Evolutionary conservation across 768 basidiomycete genomes (phyloP).

Genomic region (Pilatotrama ljubarskyi): DNA sequence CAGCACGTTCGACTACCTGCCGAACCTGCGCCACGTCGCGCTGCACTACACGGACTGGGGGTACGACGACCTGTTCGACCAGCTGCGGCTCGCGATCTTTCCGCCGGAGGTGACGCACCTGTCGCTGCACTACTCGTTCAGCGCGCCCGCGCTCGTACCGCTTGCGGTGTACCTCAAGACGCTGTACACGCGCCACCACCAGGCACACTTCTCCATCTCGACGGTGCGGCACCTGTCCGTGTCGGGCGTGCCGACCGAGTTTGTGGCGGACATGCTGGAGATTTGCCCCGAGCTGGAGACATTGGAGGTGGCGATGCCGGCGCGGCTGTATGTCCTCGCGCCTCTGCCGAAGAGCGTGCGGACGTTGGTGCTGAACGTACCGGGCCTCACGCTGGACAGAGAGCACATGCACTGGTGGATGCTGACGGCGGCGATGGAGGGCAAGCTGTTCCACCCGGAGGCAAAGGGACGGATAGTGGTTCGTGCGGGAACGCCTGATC

Average conservation of each 20-base stretch:
- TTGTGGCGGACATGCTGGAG: conserved; percentile 20
- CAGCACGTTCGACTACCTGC: conserved; percentile 27
- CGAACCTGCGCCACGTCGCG: conserved; percentile 34
- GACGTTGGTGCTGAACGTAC: conserved; percentile 15
- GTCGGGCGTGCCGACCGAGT: conserved; percentile 14
- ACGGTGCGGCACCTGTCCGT: conserved; percentile 27
- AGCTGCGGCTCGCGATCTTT: conserved; percentile 31
- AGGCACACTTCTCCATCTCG: conserved; percentile 38
- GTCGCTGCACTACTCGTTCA: conserved; percentile 36
- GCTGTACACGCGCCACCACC: conserved; percentile 13
- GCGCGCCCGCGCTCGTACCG: conserved; percentile 21
- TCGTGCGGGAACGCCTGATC: conserved; percentile 18
- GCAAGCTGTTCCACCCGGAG: conserved; percentile 8
- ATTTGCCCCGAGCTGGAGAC: conserved; percentile 19
- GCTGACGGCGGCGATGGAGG: conserved; percentile 13
- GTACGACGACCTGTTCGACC: conserved; percentile 38
- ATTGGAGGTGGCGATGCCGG: conserved; percentile 10
- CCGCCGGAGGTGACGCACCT: conserved; percentile 36
- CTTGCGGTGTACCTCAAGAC: conserved; percentile 27
- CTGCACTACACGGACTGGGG: conserved; percentile 36
- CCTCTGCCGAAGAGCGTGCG: conserved; percentile 16
- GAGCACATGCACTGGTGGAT: conserved; percentile 19
- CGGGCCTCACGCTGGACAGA: not conserved
- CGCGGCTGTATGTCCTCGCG: conserved; percentile 13
- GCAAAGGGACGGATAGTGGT: conserved; percentile 8